Evolutionary conservation across 2,329 filamentous ascomycete species (phyloP).

Genomic region (Penicillium sp.): DNA sequence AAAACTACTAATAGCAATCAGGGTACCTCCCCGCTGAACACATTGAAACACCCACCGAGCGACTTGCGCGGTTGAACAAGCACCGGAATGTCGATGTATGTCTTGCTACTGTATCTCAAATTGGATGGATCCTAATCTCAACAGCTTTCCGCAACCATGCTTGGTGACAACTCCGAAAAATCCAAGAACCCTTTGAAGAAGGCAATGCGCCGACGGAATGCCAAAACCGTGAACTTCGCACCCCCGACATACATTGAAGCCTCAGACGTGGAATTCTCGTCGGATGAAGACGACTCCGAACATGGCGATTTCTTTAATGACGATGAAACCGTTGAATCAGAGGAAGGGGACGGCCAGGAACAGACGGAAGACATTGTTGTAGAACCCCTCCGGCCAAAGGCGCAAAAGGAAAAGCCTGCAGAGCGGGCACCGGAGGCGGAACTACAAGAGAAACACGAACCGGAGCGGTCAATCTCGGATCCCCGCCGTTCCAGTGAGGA

Average conservation of each 20-base stretch:
- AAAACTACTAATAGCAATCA: conserved; percentile 45
- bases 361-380: conserved; percentile 47
- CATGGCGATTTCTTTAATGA: conserved; percentile 52
- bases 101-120: conserved; percentile 5
- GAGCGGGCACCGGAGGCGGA: conserved; percentile 28
- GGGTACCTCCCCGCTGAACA: conserved; percentile 97
- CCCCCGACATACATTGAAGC: conserved; percentile 87
- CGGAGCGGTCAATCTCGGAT: conserved; percentile 40
- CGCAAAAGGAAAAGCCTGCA: conserved; percentile 39
- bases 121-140: conserved; percentile 20
- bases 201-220: conserved; percentile 77
- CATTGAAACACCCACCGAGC: conserved; percentile 96
- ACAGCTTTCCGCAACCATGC: conserved; percentile 71
- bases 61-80: conserved; percentile 91
- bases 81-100: conserved; percentile 96
- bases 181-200: conserved; percentile 81
- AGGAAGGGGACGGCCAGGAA: conserved; percentile 37
- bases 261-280: conserved; percentile 83
- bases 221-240: conserved; percentile 85
- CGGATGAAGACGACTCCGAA: conserved; percentile 72
- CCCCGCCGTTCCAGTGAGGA: conserved; percentile 67
- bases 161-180: conserved; percentile 76
- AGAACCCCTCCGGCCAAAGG: conserved; percentile 50
- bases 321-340: conserved; percentile 51
- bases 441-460: conserved; percentile 28